Conservation (phyloP, 768 basidiomycete species). For the Kondoa subrosea region DNA sequence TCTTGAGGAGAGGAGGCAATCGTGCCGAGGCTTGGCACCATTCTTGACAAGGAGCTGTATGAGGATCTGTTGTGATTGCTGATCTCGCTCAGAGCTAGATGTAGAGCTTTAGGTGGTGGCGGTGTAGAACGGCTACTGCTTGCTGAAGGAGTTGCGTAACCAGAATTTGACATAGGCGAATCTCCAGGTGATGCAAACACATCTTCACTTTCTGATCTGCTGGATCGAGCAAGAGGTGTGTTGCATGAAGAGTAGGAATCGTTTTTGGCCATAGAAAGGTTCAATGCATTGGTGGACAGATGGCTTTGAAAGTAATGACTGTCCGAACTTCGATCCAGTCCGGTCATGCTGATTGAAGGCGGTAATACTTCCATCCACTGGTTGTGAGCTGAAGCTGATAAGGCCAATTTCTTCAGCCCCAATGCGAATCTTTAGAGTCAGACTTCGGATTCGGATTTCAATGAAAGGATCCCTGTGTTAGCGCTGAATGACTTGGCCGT, state of each 20-base stretch:
- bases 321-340: background rate
- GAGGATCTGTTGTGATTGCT: too few species aligned
- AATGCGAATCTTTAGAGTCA: too few species aligned
- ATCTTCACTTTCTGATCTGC: background rate
- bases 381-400: too few species aligned
- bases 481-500: too few species aligned
- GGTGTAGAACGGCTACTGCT: background rate
- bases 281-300: too few species aligned
- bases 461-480: too few species aligned
- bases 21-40: background rate
- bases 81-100: background rate
- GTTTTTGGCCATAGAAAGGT: too few species aligned
- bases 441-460: too few species aligned
- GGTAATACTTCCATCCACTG: background rate
- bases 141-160: background rate
- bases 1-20: background rate
- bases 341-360: background rate
- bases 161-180: background rate
- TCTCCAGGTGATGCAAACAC: too few species aligned
- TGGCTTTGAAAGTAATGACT: background rate
- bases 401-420: too few species aligned
- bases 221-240: background rate
- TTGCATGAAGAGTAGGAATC: too few species aligned
- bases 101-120: background rate
- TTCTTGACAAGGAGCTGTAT: background rate